Evolutionary conservation across 2,329 filamentous ascomycete species (phyloP).

Genomic region (Colletotrichum australisinense): DNA sequence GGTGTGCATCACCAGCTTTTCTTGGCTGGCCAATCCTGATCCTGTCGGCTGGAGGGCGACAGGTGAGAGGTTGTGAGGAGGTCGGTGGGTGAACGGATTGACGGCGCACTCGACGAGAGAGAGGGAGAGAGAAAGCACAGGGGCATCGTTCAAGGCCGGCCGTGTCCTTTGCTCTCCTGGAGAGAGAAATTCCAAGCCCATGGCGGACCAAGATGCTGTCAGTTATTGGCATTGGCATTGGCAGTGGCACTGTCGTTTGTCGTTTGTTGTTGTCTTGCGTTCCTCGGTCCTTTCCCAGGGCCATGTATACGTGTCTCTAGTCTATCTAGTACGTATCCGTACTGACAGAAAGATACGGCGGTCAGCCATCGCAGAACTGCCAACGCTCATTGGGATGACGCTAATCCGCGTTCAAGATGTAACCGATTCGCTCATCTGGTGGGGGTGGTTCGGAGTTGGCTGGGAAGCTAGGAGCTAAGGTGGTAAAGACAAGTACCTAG

Average conservation of each 20-base stretch:
- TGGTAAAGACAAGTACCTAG: background rate
- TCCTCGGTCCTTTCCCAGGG: background rate
- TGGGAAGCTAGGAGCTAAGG: background rate
- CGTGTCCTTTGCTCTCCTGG: background rate
- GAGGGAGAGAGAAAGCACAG: background rate
- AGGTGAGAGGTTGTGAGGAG: constrained; percentile 14
- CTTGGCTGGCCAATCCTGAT: constrained; percentile 30
- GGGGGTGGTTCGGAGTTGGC: constrained; percentile 12
- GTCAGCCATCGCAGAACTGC: constrained; percentile 12
- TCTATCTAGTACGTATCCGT: background rate
- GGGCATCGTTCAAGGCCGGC: background rate
- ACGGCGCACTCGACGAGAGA: constrained; percentile 1
- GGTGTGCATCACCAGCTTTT: constrained; percentile 33
- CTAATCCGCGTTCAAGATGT: background rate
- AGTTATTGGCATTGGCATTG: background rate
- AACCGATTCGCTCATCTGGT: constrained; percentile 7
- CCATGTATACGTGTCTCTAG: background rate
- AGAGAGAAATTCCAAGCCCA: background rate
- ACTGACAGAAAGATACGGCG: background rate
- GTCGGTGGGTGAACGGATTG: constrained; percentile 17
- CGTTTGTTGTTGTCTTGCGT: background rate
- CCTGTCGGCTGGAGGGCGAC: constrained; percentile 15
- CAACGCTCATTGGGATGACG: constrained; percentile 7
- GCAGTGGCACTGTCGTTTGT: background rate
- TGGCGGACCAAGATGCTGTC: background rate